phyloP scores from a whole-genome alignment of 768 basidiomycete genomes.

The Xerocomus brunneocitrinus region DNA sequence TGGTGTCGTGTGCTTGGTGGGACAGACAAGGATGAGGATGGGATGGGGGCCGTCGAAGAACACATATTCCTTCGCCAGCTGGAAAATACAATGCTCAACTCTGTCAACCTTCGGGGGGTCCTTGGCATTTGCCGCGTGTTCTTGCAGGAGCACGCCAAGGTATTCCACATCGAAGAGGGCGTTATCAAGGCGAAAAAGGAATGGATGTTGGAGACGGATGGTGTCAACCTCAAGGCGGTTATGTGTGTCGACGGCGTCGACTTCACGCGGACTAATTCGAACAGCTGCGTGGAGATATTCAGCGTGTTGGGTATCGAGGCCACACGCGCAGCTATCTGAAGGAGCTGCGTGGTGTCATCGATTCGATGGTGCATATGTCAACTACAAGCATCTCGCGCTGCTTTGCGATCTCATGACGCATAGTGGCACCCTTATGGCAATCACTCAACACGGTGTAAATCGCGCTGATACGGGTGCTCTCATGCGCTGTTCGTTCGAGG shows the following conservation, averaged over 20 bases:
- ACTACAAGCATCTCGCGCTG: constrained; percentile 95
- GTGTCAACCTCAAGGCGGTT: no score
- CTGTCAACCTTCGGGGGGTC: no score
- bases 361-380: constrained; percentile 99
- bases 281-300: no score
- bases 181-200: no score
- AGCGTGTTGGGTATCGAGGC: no score
- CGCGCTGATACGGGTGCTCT: constrained; percentile 96
- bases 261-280: no score
- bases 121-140: no score
- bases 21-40: constrained; percentile 82
- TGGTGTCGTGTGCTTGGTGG: constrained; percentile 90
- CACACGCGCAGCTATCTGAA: constrained; percentile 92
- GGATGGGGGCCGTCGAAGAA: constrained; percentile 72
- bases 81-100: no score
- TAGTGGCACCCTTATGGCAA: constrained; percentile 91
- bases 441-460: constrained; percentile 99
- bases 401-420: constrained; percentile 98
- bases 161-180: no score
- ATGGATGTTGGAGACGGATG: no score
- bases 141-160: no score
- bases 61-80: constrained; percentile 98
- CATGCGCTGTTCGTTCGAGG: constrained; percentile 99
- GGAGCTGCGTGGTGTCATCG: constrained; percentile 93
- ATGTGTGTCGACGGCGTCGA: no score